phyloP scores from a whole-genome alignment of 1,284 basidiomycete genomes.

The Naganishia albida region DNA sequence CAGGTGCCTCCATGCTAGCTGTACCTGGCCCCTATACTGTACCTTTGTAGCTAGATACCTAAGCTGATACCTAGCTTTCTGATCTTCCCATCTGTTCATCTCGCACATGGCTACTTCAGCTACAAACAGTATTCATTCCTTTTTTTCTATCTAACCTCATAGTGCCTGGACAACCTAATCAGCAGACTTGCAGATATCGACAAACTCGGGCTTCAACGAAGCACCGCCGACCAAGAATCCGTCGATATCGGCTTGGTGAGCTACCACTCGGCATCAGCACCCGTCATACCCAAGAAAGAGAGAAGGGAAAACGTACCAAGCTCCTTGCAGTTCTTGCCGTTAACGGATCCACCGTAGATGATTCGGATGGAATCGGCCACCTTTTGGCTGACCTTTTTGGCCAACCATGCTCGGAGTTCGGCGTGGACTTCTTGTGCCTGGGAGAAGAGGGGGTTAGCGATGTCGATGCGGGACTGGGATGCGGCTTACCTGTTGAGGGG shows the following conservation, averaged over 20 bases:
- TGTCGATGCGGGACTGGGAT: not conserved
- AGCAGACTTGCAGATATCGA: conserved; percentile 80
- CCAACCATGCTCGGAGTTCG: conserved; percentile 77
- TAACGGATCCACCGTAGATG: conserved; percentile 96
- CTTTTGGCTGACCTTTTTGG: conserved; percentile 64
- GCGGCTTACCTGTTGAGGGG: conserved; percentile 64
- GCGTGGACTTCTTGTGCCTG: conserved; percentile 88
- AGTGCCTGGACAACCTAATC: conserved; percentile 27
- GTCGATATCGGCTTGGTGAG: conserved; percentile 79
- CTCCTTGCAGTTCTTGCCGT: conserved; percentile 81
- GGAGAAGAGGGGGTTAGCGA: conserved; percentile 6
- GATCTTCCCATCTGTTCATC: no score
- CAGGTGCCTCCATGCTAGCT: not conserved
- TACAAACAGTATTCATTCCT: not conserved
- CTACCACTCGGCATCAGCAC: conserved; percentile 54
- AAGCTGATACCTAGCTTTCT: no score
- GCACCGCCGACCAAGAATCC: conserved; percentile 99
- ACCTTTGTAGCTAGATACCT: no score
- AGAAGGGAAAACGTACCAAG: conserved; percentile 62
- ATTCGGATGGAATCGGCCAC: conserved; percentile 80
- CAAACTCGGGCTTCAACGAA: conserved; percentile 95
- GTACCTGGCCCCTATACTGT: no score
- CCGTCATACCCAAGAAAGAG: not conserved
- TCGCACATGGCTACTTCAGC: no score
- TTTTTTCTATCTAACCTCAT: not conserved